These are phyloP conservation scores for Wickerhamomyces sydowiorum DNA, from an alignment of 805 yeast genomes.

Conservation along the genomic window DNA sequence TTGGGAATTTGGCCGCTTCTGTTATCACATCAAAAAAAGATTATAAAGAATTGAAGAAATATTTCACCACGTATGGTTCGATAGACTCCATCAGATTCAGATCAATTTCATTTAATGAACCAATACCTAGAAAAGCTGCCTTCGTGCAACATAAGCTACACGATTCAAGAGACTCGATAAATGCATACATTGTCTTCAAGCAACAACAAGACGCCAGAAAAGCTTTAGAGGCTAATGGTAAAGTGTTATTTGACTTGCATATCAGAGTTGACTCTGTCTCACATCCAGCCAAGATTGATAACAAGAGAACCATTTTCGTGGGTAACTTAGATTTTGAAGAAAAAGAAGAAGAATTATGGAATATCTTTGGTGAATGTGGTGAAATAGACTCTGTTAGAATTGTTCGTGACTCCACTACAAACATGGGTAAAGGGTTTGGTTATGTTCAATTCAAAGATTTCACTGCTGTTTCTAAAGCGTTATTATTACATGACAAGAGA, in stretches of 20 bases:
- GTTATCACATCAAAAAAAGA: constrained; percentile 60
- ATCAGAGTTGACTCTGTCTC: constrained; percentile 89
- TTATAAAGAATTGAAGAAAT: constrained; percentile 58
- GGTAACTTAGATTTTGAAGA: constrained; percentile 95
- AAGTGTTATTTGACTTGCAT: constrained; percentile 65
- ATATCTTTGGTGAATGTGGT: constrained; percentile 61
- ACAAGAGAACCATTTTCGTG: constrained; percentile 78
- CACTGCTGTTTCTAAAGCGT: constrained; percentile 72
- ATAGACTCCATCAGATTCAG: constrained; percentile 83
- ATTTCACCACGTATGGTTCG: constrained; percentile 36
- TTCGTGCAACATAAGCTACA: constrained; percentile 76
- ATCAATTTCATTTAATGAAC: constrained; percentile 84
- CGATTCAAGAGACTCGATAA: constrained; percentile 70
- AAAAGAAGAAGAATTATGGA: constrained; percentile 84
- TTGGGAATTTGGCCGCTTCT: constrained; percentile 72
- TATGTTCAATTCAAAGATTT: constrained; percentile 83
- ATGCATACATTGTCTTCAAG: constrained; percentile 81
- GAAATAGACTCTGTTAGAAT: constrained; percentile 85
- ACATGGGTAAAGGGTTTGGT: constrained; percentile 96
- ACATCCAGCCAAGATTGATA: constrained; percentile 83
- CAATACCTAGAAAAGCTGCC: constrained; percentile 89
- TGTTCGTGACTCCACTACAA: constrained; percentile 87
- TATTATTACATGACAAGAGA: constrained; percentile 68
- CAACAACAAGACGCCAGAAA: constrained; percentile 40
- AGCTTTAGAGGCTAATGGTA: constrained; percentile 53